These are phyloP conservation scores for Colletotrichum lupini DNA, from an alignment of 2,329 filamentous ascomycete species.

Conservation along the genomic window DNA sequence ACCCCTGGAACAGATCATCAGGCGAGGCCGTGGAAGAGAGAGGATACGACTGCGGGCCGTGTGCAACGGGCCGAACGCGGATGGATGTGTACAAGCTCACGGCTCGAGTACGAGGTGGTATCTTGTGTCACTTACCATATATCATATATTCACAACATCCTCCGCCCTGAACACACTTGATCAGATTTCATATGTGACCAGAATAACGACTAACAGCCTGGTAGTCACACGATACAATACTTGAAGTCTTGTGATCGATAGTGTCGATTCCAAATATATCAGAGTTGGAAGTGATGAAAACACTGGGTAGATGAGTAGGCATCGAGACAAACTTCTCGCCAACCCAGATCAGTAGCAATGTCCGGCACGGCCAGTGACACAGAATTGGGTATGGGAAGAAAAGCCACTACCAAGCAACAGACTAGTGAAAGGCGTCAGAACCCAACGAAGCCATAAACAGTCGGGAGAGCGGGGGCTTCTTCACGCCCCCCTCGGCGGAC, in stretches of 20 bases:
- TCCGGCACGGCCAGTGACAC: background rate
- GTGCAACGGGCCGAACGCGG: background rate
- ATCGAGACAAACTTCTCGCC: background rate
- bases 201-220: background rate
- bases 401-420: background rate
- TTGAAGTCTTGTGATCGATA: background rate
- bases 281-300: background rate
- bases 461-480: background rate
- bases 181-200: background rate
- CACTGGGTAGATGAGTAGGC: background rate
- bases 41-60: background rate
- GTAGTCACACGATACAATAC: background rate
- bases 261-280: background rate
- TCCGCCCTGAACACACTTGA: no score
- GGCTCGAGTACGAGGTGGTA: background rate
- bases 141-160: background rate
- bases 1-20: background rate
- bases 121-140: background rate
- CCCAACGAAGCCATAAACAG: background rate
- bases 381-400: background rate
- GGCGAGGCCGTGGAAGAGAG: background rate
- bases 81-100: background rate
- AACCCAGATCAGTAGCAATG: background rate
- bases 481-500: no score
- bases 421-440: background rate